phyloP scores from a whole-genome alignment of 2,329 filamentous ascomycete species.

The Xylariomycetidae sp. region DNA sequence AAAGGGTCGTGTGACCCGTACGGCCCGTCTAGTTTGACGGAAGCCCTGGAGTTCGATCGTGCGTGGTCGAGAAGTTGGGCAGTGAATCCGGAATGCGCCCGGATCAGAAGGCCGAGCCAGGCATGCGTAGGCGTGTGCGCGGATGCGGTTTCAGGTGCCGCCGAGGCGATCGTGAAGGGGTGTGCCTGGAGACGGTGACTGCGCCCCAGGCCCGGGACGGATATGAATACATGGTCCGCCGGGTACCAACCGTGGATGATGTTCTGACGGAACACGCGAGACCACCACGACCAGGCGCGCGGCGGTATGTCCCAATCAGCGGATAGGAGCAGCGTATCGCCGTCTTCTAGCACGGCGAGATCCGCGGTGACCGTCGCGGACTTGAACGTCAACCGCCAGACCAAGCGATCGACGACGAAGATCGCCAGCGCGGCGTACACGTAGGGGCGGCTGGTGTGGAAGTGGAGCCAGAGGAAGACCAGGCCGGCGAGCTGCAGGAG shows the following conservation, averaged over 20 bases:
- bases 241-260: slow-evolving; percentile 50
- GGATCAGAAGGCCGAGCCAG: slow-evolving; percentile 52
- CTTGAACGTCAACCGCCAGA: slow-evolving; percentile 51
- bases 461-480: slow-evolving; percentile 54
- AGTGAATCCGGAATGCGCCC: slow-evolving; percentile 55
- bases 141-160: slow-evolving; percentile 34
- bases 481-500: slow-evolving; percentile 50
- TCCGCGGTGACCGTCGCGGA: slow-evolving; percentile 41
- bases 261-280: slow-evolving; percentile 19
- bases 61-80: slow-evolving; percentile 47
- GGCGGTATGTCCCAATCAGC: slow-evolving; percentile 30
- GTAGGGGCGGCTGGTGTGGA: slow-evolving; percentile 44
- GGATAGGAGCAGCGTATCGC: slow-evolving; percentile 45
- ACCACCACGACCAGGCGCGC: slow-evolving; percentile 3
- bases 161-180: slow-evolving; percentile 61
- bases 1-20: slow-evolving; percentile 55
- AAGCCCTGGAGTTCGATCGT: slow-evolving; percentile 33
- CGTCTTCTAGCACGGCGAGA: slow-evolving; percentile 48
- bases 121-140: slow-evolving; percentile 32
- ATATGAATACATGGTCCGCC: slow-evolving; percentile 59
- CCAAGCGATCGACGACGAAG: slow-evolving; percentile 50
- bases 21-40: slow-evolving; percentile 55
- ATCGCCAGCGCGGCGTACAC: slow-evolving; percentile 47
- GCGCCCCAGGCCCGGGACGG: slow-evolving; percentile 46
- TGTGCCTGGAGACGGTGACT: slow-evolving; percentile 54